A percentile compares a stretch with the other conserved stretches of the same genome.
Evolutionary conservation across 2,329 filamentous ascomycete species (phyloP).

Genomic region (Botrytis pseudocinerea): DNA sequence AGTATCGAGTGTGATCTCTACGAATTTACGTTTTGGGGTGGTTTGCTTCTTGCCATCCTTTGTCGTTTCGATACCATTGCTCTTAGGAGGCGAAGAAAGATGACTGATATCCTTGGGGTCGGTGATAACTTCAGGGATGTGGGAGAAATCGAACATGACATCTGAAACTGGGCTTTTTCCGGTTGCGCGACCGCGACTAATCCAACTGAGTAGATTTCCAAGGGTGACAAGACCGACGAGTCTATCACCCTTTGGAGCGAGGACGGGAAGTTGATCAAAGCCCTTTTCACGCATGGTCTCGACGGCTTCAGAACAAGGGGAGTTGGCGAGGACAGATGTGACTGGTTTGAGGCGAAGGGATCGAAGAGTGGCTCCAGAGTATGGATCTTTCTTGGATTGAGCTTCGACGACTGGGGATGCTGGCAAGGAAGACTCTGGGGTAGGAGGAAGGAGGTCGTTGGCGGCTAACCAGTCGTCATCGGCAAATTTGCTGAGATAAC

Average conservation of each 20-base stretch:
- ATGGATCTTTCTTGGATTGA: constrained; percentile 59
- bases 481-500: constrained; percentile 96
- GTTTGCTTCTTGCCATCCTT: constrained; percentile 43
- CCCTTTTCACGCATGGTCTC: constrained; percentile 98
- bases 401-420: constrained; percentile 44
- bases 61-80: constrained; percentile 33
- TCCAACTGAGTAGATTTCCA: constrained; percentile 88
- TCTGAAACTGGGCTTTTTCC: constrained; percentile 73
- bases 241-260: constrained; percentile 65
- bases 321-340: constrained; percentile 73
- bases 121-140: constrained; percentile 85
- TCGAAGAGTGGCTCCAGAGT: constrained; percentile 75
- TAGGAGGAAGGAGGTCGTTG: constrained; percentile 80
- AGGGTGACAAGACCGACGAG: constrained; percentile 93
- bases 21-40: constrained; percentile 68
- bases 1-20: constrained; percentile 92
- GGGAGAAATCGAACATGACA: constrained; percentile 96
- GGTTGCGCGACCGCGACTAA: constrained; percentile 78
- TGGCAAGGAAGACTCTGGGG: constrained; percentile 48
- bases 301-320: constrained; percentile 80
- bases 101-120: constrained; percentile 68
- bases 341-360: constrained; percentile 90
- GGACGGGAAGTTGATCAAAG: constrained; percentile 95
- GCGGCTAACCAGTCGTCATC: constrained; percentile 99
- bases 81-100: constrained; percentile 38